Conservation (phyloP, 129 eudicot species). For the Oenanthe sinensis region DNA sequence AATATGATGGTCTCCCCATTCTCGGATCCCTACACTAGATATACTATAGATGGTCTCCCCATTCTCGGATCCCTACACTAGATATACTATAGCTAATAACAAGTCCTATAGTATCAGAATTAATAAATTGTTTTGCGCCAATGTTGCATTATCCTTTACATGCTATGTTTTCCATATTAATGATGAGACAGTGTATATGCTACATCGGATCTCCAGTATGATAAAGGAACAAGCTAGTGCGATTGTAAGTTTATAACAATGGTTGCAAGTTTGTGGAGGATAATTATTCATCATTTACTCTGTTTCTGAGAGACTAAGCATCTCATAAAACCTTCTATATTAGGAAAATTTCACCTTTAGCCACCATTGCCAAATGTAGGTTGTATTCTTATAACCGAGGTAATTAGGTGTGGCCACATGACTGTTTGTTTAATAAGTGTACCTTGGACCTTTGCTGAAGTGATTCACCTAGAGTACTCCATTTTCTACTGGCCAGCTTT, state of each 20-base stretch:
- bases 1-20: not conserved
- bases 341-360: constrained; percentile 26
- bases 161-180: not conserved
- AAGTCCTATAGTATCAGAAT: not conserved
- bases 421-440: constrained; percentile 9
- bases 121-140: not conserved
- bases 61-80: not conserved
- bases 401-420: constrained; percentile 34
- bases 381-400: constrained; percentile 31
- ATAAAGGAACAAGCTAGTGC: constrained; percentile 20
- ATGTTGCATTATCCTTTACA: not conserved
- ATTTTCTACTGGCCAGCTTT: constrained; percentile 16
- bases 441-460: constrained; percentile 30
- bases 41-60: not conserved
- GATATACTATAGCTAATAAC: not conserved
- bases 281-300: constrained; percentile 29
- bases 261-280: constrained; percentile 32
- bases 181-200: not conserved
- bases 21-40: not conserved
- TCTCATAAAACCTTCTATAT: constrained; percentile 28
- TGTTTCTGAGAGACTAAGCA: constrained; percentile 17
- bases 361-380: constrained; percentile 19
- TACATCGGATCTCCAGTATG: not conserved
- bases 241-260: not conserved
- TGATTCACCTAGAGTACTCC: constrained; percentile 15